A percentile compares a stretch with the other conserved stretches of the same genome.
phyloP scores from a whole-genome alignment of 2,329 filamentous ascomycete genomes.

The Colletotrichum magnum region DNA sequence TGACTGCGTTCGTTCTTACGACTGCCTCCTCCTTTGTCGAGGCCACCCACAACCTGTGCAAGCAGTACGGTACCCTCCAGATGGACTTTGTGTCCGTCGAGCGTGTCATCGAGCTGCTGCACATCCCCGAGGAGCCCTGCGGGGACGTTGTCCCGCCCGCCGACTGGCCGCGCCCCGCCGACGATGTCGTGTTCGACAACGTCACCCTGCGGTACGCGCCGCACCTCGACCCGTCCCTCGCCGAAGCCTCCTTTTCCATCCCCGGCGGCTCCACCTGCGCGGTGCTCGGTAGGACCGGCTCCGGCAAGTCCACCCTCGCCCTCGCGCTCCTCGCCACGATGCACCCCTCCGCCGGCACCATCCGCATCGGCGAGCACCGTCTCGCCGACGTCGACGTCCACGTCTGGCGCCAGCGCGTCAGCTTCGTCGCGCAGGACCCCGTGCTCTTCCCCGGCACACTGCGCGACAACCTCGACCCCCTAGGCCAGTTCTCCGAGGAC shows the following conservation, averaged over 20 bases:
- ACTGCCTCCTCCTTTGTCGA: slow-evolving; percentile 78
- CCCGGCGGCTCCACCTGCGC: slow-evolving; percentile 74
- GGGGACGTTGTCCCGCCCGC: slow-evolving; percentile 79
- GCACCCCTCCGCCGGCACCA: slow-evolving; percentile 63
- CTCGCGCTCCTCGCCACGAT: slow-evolving; percentile 71
- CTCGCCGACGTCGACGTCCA: slow-evolving; percentile 68
- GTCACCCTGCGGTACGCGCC: slow-evolving; percentile 86
- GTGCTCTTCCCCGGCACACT: slow-evolving; percentile 72
- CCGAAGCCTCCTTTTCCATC: slow-evolving; percentile 79
- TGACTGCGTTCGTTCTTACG: slow-evolving; percentile 87
- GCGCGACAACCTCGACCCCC: slow-evolving; percentile 78
- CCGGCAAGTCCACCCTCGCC: slow-evolving; percentile 85
- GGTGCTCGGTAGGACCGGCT: slow-evolving; percentile 86
- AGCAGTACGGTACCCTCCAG: slow-evolving; percentile 85
- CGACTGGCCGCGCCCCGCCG: slow-evolving; percentile 80
- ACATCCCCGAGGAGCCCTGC: slow-evolving; percentile 80
- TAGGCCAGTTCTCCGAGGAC: slow-evolving; percentile 68
- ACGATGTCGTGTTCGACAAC: slow-evolving; percentile 81
- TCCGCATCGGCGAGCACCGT: slow-evolving; percentile 68
- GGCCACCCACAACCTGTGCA: slow-evolving; percentile 81
- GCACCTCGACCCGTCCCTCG: slow-evolving; percentile 80
- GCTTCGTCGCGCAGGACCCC: slow-evolving; percentile 75
- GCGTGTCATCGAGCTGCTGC: slow-evolving; percentile 84
- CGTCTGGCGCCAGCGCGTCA: slow-evolving; percentile 69
- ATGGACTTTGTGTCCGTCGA: slow-evolving; percentile 95